phyloP scores from a whole-genome alignment of 1,284 basidiomycete genomes.

The Ceratorhiza oryzae-sativae region DNA sequence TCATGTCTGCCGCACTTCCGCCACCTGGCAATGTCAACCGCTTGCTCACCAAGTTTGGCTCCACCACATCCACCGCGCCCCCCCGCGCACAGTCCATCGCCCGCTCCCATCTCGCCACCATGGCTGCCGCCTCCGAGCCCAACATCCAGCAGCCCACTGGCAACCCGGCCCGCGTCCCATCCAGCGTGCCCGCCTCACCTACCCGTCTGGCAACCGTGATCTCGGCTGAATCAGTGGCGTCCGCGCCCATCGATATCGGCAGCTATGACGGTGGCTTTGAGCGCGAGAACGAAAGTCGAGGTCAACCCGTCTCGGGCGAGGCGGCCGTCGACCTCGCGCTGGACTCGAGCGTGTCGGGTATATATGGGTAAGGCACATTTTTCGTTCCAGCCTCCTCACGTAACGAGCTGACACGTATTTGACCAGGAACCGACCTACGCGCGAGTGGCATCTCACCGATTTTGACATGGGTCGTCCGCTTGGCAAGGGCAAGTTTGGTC shows the following conservation, averaged over 20 bases:
- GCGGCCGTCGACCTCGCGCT: constrained; percentile 77
- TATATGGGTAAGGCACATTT: constrained; percentile 27
- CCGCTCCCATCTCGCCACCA: background rate
- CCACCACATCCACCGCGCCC: background rate
- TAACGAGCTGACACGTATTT: constrained; percentile 50
- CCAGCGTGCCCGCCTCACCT: constrained; percentile 1
- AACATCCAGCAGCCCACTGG: constrained; percentile 7
- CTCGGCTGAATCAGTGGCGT: background rate
- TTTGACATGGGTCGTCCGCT: constrained; percentile 97
- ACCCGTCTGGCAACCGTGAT: background rate
- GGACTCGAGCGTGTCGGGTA: constrained; percentile 66
- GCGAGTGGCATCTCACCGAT: constrained; percentile 82
- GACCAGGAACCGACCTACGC: constrained; percentile 68
- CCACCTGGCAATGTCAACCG: constrained; percentile 27
- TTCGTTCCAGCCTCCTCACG: too few species aligned
- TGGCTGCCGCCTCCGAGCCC: background rate
- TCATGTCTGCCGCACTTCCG: constrained; percentile 9
- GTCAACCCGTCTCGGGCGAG: constrained; percentile 71
- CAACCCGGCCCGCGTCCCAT: background rate
- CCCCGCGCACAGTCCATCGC: background rate
- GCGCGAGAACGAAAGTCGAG: constrained; percentile 69
- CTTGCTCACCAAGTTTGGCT: constrained; percentile 35
- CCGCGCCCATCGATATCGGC: constrained; percentile 69
- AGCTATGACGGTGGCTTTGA: constrained; percentile 88
- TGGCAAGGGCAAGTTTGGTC: constrained; percentile 98